phyloP scores from a whole-genome alignment of 345 rosid species.

The Barbarea vulgaris region DNA sequence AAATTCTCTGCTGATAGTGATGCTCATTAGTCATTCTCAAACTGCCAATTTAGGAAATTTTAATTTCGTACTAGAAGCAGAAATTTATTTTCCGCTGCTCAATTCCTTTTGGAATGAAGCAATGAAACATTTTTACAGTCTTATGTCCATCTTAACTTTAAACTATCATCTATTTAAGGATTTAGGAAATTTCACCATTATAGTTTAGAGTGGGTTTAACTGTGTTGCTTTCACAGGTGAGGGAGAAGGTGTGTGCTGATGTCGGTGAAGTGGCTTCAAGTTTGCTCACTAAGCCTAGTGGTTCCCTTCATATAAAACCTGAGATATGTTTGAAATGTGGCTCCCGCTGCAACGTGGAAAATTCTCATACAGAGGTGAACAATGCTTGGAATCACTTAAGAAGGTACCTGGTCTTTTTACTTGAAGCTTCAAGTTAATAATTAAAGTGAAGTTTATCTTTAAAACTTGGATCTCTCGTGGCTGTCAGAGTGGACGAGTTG shows the following conservation, averaged over 20 bases:
- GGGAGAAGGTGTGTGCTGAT: constrained; percentile 36
- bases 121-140: background rate
- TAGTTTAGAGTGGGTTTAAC: background rate
- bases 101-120: background rate
- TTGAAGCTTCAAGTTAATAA: constrained; percentile 11
- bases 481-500: constrained; percentile 60
- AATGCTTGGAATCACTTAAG: constrained; percentile 56
- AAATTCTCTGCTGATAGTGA: background rate
- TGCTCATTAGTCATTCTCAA: background rate
- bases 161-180: background rate
- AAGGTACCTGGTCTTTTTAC: constrained; percentile 42
- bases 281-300: constrained; percentile 36
- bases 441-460: constrained; percentile 6
- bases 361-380: constrained; percentile 46
- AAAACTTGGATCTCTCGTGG: constrained; percentile 1
- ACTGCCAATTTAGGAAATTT: constrained; percentile 1
- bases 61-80: background rate
- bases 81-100: background rate
- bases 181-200: background rate
- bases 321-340: constrained; percentile 71
- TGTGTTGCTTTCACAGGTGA: constrained; percentile 40
- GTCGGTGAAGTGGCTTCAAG: constrained; percentile 39
- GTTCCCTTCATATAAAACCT: constrained; percentile 41
- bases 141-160: background rate
- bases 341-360: constrained; percentile 46